Base-by-base conservation (phyloP, 2,329 filamentous ascomycete species). In the Podosphaera aphanis region DNA sequence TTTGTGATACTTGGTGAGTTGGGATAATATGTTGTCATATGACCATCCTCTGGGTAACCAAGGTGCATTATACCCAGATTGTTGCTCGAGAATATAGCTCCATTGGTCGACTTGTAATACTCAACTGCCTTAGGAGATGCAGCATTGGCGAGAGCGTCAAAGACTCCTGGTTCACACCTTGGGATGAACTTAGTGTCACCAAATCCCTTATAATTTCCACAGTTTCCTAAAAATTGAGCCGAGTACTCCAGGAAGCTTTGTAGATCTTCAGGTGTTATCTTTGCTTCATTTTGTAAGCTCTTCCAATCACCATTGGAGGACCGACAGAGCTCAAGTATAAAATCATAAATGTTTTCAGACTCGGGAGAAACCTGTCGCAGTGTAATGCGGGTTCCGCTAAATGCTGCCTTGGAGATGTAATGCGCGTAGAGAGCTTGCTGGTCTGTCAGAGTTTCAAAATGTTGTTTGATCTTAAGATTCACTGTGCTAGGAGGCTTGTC, bases 401-500 rank as follows among this genome's bases (percentile, higher is more conserved):
- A 83, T 5, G 81, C 74, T 49, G 82, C 81, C 59, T 80, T 85
- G 53, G 43, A 40, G 59, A 93, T 83, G 59, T 79, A 85, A 64
- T 94, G 86, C 51, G 86, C 82, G 68, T 94, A 94, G 59, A 81
- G 77, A 66, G 88, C 85, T 66, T 93, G 75, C 59, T 80, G 68
- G 56, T 82, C 73, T 45, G 65, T 70, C 49, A 90, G 63, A 31
- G 77, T 74, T 46, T 88, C 80, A 56, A 95, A 98, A 64, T 95
- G 88, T 59, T 84, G 82, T 64, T 84, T 84, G 61, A 95, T 90
- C 61, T 84, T 79, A 43, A 98, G 73, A 42, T 79, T 76, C 48
- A 94, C 88, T 47, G 94, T 75, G 43, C 78, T 81, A 1, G 90
- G 90, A 40, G 90, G 90, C 51, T 79, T 78, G 63, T 98, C 90